Conservation (phyloP, 345 rosid species). For the Brassica nigra region DNA sequence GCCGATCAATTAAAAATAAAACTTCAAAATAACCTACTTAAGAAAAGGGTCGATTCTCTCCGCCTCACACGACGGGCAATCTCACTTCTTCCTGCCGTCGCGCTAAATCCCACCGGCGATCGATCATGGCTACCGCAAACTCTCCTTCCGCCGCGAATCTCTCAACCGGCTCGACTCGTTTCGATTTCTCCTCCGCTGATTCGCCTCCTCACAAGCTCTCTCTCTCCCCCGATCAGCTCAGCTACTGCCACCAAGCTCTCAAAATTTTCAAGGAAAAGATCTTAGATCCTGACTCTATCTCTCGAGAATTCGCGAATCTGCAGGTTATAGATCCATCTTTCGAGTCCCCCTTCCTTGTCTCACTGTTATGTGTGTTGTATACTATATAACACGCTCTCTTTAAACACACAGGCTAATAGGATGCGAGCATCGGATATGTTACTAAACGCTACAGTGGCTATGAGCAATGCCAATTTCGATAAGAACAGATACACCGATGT, state of each 20-base stretch:
- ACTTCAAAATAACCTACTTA: neutral
- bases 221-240: slow-evolving; percentile 63
- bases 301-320: slow-evolving; percentile 60
- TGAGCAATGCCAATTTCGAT: slow-evolving; percentile 52
- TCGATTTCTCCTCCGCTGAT: slow-evolving; percentile 56
- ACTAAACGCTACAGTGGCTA: slow-evolving; percentile 57
- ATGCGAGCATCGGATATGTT: slow-evolving; percentile 54
- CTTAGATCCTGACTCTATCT: slow-evolving; percentile 45
- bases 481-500: slow-evolving; percentile 79
- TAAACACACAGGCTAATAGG: slow-evolving; percentile 51
- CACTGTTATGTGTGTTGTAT: neutral
- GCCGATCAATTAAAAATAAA: slow-evolving; percentile 10
- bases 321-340: slow-evolving; percentile 49
- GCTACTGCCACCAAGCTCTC: slow-evolving; percentile 68
- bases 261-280: slow-evolving; percentile 48
- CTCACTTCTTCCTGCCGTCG: slow-evolving; percentile 50
- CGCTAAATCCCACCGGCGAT: slow-evolving; percentile 45
- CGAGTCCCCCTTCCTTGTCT: neutral
- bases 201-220: slow-evolving; percentile 55
- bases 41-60: slow-evolving; percentile 18
- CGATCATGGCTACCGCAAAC: slow-evolving; percentile 57
- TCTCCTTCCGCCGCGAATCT: slow-evolving; percentile 25
- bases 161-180: slow-evolving; percentile 21
- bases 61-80: slow-evolving; percentile 62
- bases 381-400: neutral